Evolutionary conservation across 139 green algal species (phyloP), one percentile per base, ranked within the genome.

Genomic region (Closterium sp.): DNA sequence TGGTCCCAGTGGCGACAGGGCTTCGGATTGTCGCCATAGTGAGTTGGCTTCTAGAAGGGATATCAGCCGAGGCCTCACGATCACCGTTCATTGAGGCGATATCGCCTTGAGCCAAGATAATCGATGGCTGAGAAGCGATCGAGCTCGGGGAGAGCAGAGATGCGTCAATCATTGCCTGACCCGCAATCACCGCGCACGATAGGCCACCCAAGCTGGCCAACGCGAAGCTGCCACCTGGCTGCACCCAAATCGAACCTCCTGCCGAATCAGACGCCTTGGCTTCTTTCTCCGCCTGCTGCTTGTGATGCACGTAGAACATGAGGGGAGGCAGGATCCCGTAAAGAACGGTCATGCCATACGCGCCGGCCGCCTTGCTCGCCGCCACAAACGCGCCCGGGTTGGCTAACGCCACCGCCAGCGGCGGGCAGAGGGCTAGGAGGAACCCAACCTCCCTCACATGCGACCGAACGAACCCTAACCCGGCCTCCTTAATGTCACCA

Each of bases 321-420:
- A 97, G 55, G 1, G 96, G 96, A 0, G 96, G 96, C 34, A 97
- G 32, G 0, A 97, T 32, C 0, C 96, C 96, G 90, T 96, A 97
- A 10, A 97, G 92, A 7, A 92, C 25, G 0, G 96, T 97, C 93
- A 97, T 96, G 85, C 96, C 96, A 69, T 96, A 96, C 4, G 91
- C 93, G 2, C 95, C 94, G 4, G 84, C 90, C 16, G 83, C 31
- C 21, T 94, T 85, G 25, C 95, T 91, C 0, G 93, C 91, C 3
- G 38, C 35, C 36, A 97, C 84, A 87, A 97, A 97, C 38, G 89
- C 89, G 81, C 94, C 94, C 1, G 96, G 96, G 34, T 95, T 91
- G 55, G n/a, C 28, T 2, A 64, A 23, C 16, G 96, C 93, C 21
- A 97, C 38, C 21, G 84, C 64, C n/a, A 97, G 87, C 25, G 90